Percentiles rank a stretch among this genome's conserved stretches.
Conservation (phyloP, 2,329 filamentous ascomycete genomes). For the Pyricularia sp. region DNA sequence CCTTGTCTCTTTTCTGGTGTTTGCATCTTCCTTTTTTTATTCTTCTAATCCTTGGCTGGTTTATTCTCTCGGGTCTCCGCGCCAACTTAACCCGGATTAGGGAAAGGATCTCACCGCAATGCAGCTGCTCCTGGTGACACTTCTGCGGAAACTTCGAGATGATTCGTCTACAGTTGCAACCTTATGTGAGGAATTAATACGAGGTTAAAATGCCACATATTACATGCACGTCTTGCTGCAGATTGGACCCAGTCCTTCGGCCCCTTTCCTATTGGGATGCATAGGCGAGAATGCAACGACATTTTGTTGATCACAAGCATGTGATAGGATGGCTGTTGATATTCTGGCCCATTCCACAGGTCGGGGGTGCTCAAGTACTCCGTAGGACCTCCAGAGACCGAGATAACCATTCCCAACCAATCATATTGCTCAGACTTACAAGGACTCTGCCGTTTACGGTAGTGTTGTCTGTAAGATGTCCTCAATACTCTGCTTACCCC, state of each 20-base stretch:
- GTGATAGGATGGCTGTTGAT: neutral
- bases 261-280: neutral
- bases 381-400: neutral
- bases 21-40: neutral
- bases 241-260: neutral
- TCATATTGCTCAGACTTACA: neutral
- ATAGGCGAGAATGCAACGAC: neutral
- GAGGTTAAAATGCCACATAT: neutral
- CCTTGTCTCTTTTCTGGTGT: neutral
- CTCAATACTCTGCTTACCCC: neutral
- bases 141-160: neutral
- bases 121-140: neutral
- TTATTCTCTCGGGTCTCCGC: neutral
- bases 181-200: neutral
- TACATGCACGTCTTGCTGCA: neutral
- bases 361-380: neutral
- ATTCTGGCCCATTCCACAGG: neutral
- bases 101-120: neutral
- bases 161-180: neutral
- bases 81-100: neutral
- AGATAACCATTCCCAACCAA: neutral
- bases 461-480: neutral
- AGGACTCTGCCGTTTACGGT: neutral
- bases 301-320: neutral
- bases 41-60: neutral